Conservation (phyloP, 345 rosid genomes). For the Garcia nutans region DNA sequence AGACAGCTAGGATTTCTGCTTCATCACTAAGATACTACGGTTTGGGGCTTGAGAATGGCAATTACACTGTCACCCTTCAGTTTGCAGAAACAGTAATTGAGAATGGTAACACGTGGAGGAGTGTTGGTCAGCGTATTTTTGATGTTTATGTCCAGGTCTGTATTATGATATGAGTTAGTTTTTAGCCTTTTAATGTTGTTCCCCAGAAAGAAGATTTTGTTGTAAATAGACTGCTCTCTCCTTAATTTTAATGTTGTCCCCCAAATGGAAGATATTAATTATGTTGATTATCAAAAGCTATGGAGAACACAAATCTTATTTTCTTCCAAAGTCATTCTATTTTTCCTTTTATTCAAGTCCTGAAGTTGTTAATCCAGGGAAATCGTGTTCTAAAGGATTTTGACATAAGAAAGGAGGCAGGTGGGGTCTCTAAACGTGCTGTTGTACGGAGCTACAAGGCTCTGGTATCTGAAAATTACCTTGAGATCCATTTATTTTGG, state of each 20-base stretch:
- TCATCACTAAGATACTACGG: constrained; percentile 76
- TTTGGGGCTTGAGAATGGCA: constrained; percentile 78
- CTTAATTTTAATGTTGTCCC: no score
- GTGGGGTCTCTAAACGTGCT: constrained; percentile 28
- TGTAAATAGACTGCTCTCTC: no score
- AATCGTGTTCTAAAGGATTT: constrained; percentile 34
- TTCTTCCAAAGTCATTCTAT: neutral
- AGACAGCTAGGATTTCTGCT: constrained; percentile 63
- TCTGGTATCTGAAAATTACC: constrained; percentile 28
- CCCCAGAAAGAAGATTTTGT: no score
- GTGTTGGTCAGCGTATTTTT: constrained; percentile 49
- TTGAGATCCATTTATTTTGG: constrained; percentile 40
- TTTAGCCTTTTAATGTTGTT: no score
- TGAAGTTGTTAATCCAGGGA: constrained; percentile 19
- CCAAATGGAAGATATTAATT: no score
- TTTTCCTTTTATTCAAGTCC: neutral
- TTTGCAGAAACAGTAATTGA: constrained; percentile 44
- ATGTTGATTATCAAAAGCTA: no score
- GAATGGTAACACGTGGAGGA: constrained; percentile 33
- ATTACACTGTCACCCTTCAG: constrained; percentile 52
- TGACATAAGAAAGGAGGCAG: constrained; percentile 33
- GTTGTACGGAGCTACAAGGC: constrained; percentile 12
- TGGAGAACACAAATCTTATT: no score
- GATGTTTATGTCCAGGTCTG: constrained; percentile 56
- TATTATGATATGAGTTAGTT: neutral